A percentile compares a stretch with the other conserved stretches of the same genome.
phyloP scores from a whole-genome alignment of 345 rosid genomes.

The Corchorus capsularis region DNA sequence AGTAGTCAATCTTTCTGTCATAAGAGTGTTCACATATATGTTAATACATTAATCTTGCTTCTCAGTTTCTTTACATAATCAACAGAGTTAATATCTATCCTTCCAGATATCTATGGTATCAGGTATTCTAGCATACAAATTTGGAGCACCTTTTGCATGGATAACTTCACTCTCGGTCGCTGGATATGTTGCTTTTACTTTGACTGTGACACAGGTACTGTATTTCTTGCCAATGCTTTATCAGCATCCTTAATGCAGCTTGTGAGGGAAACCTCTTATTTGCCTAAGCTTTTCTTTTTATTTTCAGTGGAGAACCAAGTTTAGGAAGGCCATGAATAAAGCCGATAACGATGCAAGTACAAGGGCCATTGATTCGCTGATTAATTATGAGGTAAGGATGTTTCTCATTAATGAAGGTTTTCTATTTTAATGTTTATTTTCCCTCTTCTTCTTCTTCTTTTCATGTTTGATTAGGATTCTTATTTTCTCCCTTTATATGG shows the following conservation, averaged over 20 bases:
- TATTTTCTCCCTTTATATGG: conserved; percentile 1
- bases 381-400: conserved; percentile 86
- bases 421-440: background rate
- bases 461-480: background rate
- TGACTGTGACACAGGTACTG: conserved; percentile 85
- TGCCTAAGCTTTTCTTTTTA: conserved; percentile 20
- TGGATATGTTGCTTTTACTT: conserved; percentile 78
- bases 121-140: conserved; percentile 91
- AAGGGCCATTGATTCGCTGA: conserved; percentile 93
- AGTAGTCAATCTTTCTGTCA: conserved; percentile 18
- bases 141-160: conserved; percentile 98
- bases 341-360: conserved; percentile 98
- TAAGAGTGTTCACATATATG: conserved; percentile 5
- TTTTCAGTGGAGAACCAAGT: conserved; percentile 94
- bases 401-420: conserved; percentile 8
- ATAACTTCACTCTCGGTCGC: conserved; percentile 93
- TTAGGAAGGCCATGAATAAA: conserved; percentile 95
- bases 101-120: conserved; percentile 97
- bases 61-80: conserved; percentile 27
- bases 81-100: conserved; percentile 47
- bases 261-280: conserved; percentile 10
- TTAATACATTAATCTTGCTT: conserved; percentile 22
- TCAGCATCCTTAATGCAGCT: conserved; percentile 1
- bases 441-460: background rate
- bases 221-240: conserved; percentile 20